Evolutionary conservation across 2,329 filamentous ascomycete genomes (phyloP).

Genomic region (Aspergillus sp.): DNA sequence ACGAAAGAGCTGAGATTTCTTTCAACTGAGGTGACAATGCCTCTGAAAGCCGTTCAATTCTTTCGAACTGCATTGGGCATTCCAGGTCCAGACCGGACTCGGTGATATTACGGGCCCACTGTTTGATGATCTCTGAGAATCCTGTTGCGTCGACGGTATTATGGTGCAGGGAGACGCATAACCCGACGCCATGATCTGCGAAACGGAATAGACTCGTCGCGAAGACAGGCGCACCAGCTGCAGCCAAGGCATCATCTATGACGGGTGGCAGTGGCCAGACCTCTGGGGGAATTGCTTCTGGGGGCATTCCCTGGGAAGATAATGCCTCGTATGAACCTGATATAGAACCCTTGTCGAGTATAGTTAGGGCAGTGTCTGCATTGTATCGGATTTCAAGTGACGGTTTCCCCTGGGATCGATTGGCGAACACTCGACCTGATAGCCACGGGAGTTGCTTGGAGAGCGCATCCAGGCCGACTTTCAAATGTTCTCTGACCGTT

Average conservation of each 20-base stretch:
- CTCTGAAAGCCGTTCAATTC: not conserved
- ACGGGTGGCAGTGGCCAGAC: not conserved
- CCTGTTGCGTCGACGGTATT: constrained; percentile 12
- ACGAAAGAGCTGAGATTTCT: not conserved
- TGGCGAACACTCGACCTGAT: not conserved
- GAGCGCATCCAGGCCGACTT: not conserved
- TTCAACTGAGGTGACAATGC: not conserved
- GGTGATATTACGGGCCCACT: not conserved
- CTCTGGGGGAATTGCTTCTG: not conserved
- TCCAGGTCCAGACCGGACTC: too few species aligned
- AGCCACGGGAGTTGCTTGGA: constrained; percentile 3
- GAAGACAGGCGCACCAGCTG: constrained; percentile 8
- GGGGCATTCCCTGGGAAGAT: not conserved
- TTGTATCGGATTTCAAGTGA: constrained; percentile 4
- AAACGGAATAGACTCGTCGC: constrained; percentile 15
- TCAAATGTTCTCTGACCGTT: not conserved
- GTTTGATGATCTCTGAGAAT: constrained; percentile 4
- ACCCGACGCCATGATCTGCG: constrained; percentile 6
- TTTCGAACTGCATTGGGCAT: too few species aligned
- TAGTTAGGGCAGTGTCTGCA: not conserved
- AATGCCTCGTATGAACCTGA: too few species aligned
- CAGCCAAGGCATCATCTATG: not conserved
- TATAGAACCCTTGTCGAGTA: constrained; percentile 7
- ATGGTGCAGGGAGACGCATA: constrained; percentile 14
- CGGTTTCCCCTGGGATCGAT: not conserved